Evolutionary conservation across 306 rosid species (phyloP), one percentile per base, ranked within the genome.

Genomic region (Sechiopsis laciniata): DNA sequence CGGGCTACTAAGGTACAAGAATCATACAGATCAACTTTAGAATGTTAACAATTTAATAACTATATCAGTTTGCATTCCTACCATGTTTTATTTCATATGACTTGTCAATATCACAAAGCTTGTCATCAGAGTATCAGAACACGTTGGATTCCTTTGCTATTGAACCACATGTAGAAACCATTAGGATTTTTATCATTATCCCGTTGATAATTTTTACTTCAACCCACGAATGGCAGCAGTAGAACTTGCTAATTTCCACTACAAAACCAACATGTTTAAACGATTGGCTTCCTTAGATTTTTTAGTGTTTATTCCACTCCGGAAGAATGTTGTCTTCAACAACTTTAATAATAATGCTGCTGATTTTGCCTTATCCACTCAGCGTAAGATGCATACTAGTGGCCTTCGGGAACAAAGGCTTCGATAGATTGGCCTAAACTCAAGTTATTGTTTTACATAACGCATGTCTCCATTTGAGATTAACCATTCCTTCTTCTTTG

Each of bases 171-270:
- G 10, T 15, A 29, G 13, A 61, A 61, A 29, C 48, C 68, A 15
- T 11, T 61, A 61, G 45, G 2, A 32, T 24, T 24, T 59, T 61
- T 45, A 15, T 62, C 21, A 32, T 32, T 62, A 15, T 19, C 7
- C 66, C 1, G 66, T 59, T 14, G 66, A n/a, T 60, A 0, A 32
- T 60, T 26, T 60, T 62, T 45, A 11, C 22, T 62, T 32, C 14
- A 62, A 62, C 68, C 68, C 48, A 62, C 68, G 4, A 62, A 32
- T 32, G 17, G 12, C 2, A 6, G 45, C 45, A 61, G 19, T 19
- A 61, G 19, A 61, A 61, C 20, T 62, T 62, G 68, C 48, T 29
- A 32, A 62, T 48, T 46, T 32, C 68, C 68, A 62, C 12, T 62
- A 29, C 48, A 15, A 57, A 62, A 45, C 17, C 20, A 19, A 29